Percentiles rank a stretch among this genome's conserved stretches.
These are phyloP conservation scores for Hibiscus trionum DNA, from an alignment of 345 rosid species.

Conservation along the genomic window DNA sequence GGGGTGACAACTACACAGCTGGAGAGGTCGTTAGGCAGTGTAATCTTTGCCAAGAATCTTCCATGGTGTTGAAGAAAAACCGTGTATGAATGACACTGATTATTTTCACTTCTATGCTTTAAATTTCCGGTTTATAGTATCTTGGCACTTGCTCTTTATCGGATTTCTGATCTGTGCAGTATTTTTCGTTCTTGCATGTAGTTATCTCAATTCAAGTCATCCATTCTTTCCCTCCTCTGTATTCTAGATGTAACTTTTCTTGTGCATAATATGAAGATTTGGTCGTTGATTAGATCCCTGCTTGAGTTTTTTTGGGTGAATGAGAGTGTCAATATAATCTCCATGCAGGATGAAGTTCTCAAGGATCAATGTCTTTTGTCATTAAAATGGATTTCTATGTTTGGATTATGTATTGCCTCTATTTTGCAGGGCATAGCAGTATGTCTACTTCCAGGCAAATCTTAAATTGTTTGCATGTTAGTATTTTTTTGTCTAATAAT, in stretches of 20 bases:
- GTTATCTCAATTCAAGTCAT: background rate
- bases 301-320: too few species aligned
- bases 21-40: slow-evolving; percentile 75
- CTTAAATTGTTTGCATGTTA: background rate
- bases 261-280: background rate
- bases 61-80: slow-evolving; percentile 79
- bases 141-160: slow-evolving; percentile 1
- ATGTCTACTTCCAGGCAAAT: background rate
- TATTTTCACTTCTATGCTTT: background rate
- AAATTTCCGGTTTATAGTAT: background rate
- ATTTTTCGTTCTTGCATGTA: background rate
- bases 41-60: slow-evolving; percentile 67
- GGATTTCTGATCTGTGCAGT: background rate
- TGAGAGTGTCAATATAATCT: too few species aligned
- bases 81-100: slow-evolving; percentile 40
- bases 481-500: background rate
- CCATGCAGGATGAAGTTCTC: too few species aligned
- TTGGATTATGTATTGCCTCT: background rate
- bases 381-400: background rate
- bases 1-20: slow-evolving; percentile 44
- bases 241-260: background rate
- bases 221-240: background rate
- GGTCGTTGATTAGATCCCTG: background rate
- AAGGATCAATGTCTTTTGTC: background rate
- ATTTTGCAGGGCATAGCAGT: background rate